A percentile compares a stretch with the other conserved stretches of the same genome.
Conservation (phyloP, 2,329 filamentous ascomycete species). For the Neoascochyta sp. region DNA sequence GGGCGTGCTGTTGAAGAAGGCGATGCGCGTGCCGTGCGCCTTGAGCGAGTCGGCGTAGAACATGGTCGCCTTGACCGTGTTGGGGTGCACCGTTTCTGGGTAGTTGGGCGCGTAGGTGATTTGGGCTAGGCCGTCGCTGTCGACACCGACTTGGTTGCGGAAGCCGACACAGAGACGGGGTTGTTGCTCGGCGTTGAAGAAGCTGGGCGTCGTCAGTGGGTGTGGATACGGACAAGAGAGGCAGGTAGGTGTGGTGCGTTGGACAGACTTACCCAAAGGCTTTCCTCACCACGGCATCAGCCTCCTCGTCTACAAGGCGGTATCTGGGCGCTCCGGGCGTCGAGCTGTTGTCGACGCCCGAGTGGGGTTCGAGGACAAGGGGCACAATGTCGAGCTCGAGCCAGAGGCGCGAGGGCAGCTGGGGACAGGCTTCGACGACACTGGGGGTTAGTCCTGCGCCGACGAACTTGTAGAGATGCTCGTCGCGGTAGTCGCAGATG, state of each 20-base stretch:
- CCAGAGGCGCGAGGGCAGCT: constrained; percentile 69
- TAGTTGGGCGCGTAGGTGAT: constrained; percentile 59
- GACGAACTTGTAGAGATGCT: constrained; percentile 69
- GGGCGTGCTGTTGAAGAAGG: constrained; percentile 76
- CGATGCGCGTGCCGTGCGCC: constrained; percentile 62
- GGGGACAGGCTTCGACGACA: constrained; percentile 59
- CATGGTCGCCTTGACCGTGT: constrained; percentile 64
- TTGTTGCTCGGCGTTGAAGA: constrained; percentile 68
- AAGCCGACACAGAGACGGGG: constrained; percentile 65
- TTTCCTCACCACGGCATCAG: constrained; percentile 76
- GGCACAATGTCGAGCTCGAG: constrained; percentile 72
- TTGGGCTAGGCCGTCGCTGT: constrained; percentile 61
- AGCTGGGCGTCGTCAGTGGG: constrained; percentile 4
- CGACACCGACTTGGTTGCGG: constrained; percentile 66
- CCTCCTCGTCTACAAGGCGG: constrained; percentile 71
- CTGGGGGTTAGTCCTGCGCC: constrained; percentile 66
- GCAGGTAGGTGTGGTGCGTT: no score
- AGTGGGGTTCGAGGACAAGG: constrained; percentile 52
- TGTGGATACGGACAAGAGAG: not conserved
- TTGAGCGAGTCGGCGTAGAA: constrained; percentile 62
- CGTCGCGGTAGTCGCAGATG: constrained; percentile 58
- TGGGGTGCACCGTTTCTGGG: constrained; percentile 55
- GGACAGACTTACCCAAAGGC: constrained; percentile 60
- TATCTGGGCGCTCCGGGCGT: constrained; percentile 43
- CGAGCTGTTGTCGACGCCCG: constrained; percentile 4